These are phyloP conservation scores for Cercospora brassicicola DNA, from an alignment of 2,329 filamentous ascomycete species.

Conservation along the genomic window DNA sequence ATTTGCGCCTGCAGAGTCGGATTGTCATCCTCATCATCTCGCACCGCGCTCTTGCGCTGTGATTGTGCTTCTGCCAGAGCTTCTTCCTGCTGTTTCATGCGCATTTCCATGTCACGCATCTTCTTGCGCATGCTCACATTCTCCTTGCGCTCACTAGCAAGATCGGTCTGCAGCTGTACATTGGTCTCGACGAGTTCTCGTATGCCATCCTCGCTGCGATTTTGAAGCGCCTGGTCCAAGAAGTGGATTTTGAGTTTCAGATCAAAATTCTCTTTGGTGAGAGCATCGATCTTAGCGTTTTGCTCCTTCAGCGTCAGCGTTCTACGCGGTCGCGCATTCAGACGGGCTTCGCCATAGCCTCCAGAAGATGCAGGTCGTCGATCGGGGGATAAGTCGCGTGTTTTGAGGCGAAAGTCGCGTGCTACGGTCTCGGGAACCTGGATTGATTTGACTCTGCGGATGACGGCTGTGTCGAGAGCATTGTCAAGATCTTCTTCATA, in stretches of 20 bases:
- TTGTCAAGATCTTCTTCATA: constrained; percentile 17
- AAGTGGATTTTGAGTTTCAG: constrained; percentile 97
- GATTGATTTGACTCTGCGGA: constrained; percentile 14
- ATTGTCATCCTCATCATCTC: constrained; percentile 35
- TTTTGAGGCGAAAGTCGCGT: constrained; percentile 18
- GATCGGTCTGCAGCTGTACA: constrained; percentile 87
- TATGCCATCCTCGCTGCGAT: constrained; percentile 90
- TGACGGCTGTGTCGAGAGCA: constrained; percentile 15
- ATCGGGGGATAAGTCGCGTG: constrained; percentile 13
- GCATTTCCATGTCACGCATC: constrained; percentile 83
- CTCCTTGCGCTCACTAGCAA: constrained; percentile 86
- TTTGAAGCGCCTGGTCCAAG: constrained; percentile 86
- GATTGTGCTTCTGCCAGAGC: constrained; percentile 49
- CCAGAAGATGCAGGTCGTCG: constrained; percentile 18
- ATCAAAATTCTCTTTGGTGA: constrained; percentile 98
- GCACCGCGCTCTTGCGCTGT: constrained; percentile 44
- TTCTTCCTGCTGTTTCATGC: constrained; percentile 61
- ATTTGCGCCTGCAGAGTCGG: constrained; percentile 58
- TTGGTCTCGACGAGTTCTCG: constrained; percentile 99
- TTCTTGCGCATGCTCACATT: constrained; percentile 79
- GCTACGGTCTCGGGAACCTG: constrained; percentile 19
- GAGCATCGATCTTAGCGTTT: constrained; percentile 91
- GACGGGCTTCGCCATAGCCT: constrained; percentile 20
- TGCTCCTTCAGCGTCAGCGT: constrained; percentile 88
- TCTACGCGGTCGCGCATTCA: constrained; percentile 29